These are phyloP conservation scores for Lasiodiplodia sp. DNA, from an alignment of 2,329 filamentous ascomycete genomes.

Conservation along the genomic window DNA sequence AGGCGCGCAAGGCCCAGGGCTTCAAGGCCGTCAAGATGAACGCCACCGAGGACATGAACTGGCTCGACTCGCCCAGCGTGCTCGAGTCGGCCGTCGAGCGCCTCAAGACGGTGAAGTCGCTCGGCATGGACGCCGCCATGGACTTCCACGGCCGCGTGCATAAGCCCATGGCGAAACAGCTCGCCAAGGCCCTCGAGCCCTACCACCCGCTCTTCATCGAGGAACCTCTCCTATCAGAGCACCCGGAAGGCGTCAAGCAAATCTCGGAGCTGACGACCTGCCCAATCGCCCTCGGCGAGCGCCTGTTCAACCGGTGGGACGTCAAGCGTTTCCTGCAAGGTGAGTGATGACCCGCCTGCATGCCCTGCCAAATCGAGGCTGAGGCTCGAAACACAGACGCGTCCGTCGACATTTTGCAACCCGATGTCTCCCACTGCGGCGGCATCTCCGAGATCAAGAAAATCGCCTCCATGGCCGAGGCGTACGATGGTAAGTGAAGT, in stretches of 20 bases:
- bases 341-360: constrained; percentile 20
- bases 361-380: background rate
- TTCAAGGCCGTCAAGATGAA: constrained; percentile 80
- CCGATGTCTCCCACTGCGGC: constrained; percentile 74
- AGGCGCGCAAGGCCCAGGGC: constrained; percentile 65
- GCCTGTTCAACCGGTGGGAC: constrained; percentile 76
- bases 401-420: constrained; percentile 75
- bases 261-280: constrained; percentile 63
- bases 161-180: constrained; percentile 81
- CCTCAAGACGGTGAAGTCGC: constrained; percentile 70
- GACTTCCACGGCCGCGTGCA: constrained; percentile 82
- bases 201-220: constrained; percentile 78
- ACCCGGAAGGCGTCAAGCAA: constrained; percentile 70
- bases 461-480: constrained; percentile 74
- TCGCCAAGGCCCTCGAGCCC: constrained; percentile 71
- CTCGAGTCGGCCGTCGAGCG: constrained; percentile 71
- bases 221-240: constrained; percentile 74
- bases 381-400: constrained; percentile 45
- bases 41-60: constrained; percentile 76
- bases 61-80: constrained; percentile 74
- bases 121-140: constrained; percentile 75
- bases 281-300: constrained; percentile 76
- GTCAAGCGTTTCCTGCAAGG: constrained; percentile 73
- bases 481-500: constrained; percentile 62
- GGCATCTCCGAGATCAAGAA: constrained; percentile 75